Evolutionary conservation across 441 rosid genomes (phyloP).

Genomic region (Kokia cookei): DNA sequence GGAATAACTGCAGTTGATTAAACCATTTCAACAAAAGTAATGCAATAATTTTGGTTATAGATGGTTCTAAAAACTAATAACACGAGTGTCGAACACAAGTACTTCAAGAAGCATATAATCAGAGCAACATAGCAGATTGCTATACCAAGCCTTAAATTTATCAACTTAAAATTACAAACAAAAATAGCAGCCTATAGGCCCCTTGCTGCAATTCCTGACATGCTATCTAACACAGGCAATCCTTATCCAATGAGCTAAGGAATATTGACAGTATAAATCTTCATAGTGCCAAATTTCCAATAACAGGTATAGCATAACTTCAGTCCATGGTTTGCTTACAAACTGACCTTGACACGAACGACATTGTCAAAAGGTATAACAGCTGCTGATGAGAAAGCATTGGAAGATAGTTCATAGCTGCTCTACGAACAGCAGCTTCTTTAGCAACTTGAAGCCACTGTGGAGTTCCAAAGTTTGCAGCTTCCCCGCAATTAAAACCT

Average conservation of each 20-base stretch:
- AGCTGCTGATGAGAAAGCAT: constrained; percentile 99
- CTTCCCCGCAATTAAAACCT: constrained; percentile 99
- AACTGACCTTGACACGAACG: constrained; percentile 86
- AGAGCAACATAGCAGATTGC: background rate
- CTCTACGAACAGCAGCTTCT: constrained; percentile 99
- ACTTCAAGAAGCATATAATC: background rate
- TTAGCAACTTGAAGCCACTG: constrained; percentile 96
- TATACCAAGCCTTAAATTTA: background rate
- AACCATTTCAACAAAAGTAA: background rate
- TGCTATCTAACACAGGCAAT: background rate
- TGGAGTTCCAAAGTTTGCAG: constrained; percentile 99
- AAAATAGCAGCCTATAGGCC: background rate
- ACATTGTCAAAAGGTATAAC: constrained; percentile 94
- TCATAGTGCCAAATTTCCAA: background rate
- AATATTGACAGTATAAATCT: background rate
- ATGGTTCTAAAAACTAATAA: background rate
- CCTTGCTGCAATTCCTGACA: background rate
- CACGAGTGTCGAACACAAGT: background rate
- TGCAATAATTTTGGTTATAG: background rate
- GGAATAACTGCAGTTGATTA: background rate
- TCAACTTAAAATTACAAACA: background rate
- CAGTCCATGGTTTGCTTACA: constrained; percentile 2
- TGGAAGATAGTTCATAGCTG: constrained; percentile 99
- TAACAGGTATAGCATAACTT: constrained; percentile 13
- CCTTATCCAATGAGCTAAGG: background rate